Conservation (phyloP, 1,284 basidiomycete species). For the Tilletia caries region DNA sequence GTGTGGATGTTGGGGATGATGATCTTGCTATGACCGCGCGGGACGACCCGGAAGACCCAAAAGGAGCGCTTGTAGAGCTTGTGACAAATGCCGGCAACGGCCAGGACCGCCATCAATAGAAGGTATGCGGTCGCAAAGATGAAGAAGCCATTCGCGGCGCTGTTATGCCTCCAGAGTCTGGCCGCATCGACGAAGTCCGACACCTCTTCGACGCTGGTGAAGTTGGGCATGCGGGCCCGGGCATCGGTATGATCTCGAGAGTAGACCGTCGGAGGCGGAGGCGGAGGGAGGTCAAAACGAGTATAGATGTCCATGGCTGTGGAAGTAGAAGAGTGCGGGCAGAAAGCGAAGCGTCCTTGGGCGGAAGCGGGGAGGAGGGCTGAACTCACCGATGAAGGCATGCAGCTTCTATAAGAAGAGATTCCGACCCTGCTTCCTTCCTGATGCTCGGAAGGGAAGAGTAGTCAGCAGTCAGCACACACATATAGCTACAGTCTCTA, state of each 20-base stretch:
- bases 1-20: not conserved
- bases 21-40: not conserved
- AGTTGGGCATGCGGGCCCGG: not conserved
- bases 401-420: too few relatives aligned
- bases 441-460: too few relatives aligned
- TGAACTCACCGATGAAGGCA: too few relatives aligned
- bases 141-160: not conserved
- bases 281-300: not conserved
- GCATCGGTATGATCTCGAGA: not conserved
- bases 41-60: not conserved
- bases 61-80: not conserved
- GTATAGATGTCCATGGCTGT: slow-evolving; percentile 1
- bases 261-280: not conserved
- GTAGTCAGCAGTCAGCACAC: too few relatives aligned
- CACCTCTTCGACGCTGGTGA: not conserved
- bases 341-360: too few relatives aligned
- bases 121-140: not conserved
- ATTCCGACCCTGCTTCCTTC: too few relatives aligned
- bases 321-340: too few relatives aligned
- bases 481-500: too few relatives aligned
- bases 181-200: not conserved
- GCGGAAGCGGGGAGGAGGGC: too few relatives aligned
- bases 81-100: not conserved
- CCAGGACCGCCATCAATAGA: not conserved
- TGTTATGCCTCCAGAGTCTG: not conserved